Evolutionary conservation across 331 rosid genomes (phyloP), one percentile per base, ranked within the genome.

Genomic region (Arachis monticola): DNA sequence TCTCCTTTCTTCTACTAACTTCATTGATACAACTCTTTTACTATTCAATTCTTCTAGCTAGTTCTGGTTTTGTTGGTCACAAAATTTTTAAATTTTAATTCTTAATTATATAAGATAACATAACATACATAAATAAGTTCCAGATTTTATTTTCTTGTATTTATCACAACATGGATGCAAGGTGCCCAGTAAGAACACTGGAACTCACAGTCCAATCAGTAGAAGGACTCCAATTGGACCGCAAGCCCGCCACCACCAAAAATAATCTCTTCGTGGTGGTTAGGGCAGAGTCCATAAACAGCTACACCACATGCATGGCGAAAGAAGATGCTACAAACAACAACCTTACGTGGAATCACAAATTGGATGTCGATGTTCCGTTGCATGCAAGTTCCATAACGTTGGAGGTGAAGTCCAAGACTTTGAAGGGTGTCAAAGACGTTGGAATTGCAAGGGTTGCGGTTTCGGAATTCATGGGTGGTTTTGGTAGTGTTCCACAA

Each of bases 381-480:
- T 2, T 11, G 5, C 75, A 81, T n/a, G 81, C 81, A 7, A 66
- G 60, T 51, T 90, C 53, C 65, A 80, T 59, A 2, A 87, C 85
- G 3, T 10, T 90, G 2, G 84, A 83, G 44, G 93, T 92, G 11
- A 85, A 84, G 60, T 78, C 84, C 79, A 83, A 83, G 80, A 77
- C 79, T 1, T 13, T 74, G 0, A 38, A 10, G 14, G 76, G 83
- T 2, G 17, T n/a, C 3, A 84, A 73, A 62, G 76, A 74, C 3
- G 51, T 90, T 8, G 96, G 93, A 1, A 67, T 69, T 17, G 90
- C 92, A 0, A 82, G 73, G 65, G 67, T 92, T 6, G 88, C 87
- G 2, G 72, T 79, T 0, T 58, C 92, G 2, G 93, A 92, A 7
- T 84, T 92, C 6, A 9, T 64, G 0, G 87, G 87, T 0, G 89